Conservation (phyloP, 768 basidiomycete species). For the Mycena sanguinolenta region DNA sequence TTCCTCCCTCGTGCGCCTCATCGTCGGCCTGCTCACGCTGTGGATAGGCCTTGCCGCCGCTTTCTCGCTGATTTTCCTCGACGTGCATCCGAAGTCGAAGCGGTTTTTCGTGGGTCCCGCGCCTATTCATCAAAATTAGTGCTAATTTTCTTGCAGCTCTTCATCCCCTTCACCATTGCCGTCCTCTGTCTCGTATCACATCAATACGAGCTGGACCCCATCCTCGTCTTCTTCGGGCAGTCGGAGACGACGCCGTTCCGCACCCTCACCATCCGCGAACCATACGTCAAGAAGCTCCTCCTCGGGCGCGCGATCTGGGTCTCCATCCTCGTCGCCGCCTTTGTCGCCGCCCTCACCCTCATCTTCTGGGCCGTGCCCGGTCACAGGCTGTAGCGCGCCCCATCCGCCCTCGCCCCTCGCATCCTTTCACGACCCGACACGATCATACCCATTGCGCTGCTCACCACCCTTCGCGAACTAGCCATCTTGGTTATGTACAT, state of each 20-base stretch:
- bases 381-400: conserved; percentile 74
- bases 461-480: conserved; percentile 7
- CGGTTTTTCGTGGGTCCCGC: conserved; percentile 87
- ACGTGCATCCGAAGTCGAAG: conserved; percentile 92
- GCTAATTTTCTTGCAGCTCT: conserved; percentile 70
- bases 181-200: conserved; percentile 93
- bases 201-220: conserved; percentile 96
- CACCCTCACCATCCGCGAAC: conserved; percentile 91
- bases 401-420: not conserved
- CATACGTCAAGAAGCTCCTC: conserved; percentile 93
- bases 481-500: conserved; percentile 18
- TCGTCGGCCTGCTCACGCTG: conserved; percentile 85
- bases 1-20: conserved; percentile 87
- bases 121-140: conserved; percentile 4
- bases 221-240: conserved; percentile 93
- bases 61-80: conserved; percentile 94
- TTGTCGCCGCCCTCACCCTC: conserved; percentile 86
- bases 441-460: conserved; percentile 26
- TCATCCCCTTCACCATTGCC: conserved; percentile 93
- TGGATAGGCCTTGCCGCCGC: conserved; percentile 96
- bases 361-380: conserved; percentile 98
- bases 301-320: conserved; percentile 95
- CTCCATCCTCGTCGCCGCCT: conserved; percentile 78
- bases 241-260: conserved; percentile 98
- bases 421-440: not conserved